Percentiles rank a stretch among this genome's conserved stretches.
These are phyloP conservation scores for Chalaropsis ovoidea DNA, from an alignment of 2,329 filamentous ascomycete species.

Conservation along the genomic window DNA sequence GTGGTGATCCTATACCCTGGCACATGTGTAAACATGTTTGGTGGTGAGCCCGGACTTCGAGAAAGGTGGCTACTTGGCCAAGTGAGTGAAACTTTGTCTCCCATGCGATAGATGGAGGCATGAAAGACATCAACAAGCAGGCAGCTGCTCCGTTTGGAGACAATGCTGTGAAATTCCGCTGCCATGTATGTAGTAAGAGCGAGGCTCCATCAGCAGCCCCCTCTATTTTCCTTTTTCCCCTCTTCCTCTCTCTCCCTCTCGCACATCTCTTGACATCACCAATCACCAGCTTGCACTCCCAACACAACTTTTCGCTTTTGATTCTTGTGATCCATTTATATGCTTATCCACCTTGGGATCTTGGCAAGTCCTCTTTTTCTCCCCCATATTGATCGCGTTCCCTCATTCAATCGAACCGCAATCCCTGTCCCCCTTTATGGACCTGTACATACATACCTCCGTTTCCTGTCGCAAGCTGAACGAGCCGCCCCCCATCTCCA, in stretches of 20 bases:
- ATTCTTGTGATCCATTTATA: slow-evolving; percentile 10
- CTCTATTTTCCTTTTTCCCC: neutral
- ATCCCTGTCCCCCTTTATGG: slow-evolving; percentile 11
- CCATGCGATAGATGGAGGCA: neutral
- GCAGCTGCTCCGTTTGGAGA: neutral
- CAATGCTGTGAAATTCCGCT: neutral
- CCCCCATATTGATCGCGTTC: slow-evolving; percentile 6
- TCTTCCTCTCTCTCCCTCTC: neutral
- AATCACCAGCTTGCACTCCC: neutral
- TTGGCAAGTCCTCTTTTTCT: slow-evolving; percentile 2
- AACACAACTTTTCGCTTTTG: neutral
- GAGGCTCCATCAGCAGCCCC: neutral
- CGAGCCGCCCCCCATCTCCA: neutral
- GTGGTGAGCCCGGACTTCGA: neutral
- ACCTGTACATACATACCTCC: neutral
- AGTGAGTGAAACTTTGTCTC: neutral
- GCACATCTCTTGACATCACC: neutral
- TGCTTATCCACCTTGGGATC: slow-evolving; percentile 5
- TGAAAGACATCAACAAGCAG: slow-evolving; percentile 3
- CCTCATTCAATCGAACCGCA: neutral
- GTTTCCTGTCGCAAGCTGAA: slow-evolving; percentile 2
- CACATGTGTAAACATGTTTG: neutral
- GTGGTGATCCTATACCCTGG: neutral
- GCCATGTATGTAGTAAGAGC: neutral
- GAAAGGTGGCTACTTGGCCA: neutral